Evolutionary conservation across 441 rosid species (phyloP).

Genomic region (Adansonia grandidieri): DNA sequence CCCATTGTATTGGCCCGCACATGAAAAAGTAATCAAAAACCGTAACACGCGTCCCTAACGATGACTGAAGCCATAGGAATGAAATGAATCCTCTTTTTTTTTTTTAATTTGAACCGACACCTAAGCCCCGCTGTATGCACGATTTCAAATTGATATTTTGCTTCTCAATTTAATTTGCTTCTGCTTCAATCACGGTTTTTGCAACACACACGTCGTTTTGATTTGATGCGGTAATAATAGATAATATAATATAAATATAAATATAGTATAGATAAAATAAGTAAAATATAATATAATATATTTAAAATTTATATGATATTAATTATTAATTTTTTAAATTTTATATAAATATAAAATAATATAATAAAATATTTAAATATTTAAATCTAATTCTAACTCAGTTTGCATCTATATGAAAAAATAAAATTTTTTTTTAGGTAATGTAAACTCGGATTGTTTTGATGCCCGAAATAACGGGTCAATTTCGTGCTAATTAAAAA

Average conservation of each 20-base stretch:
- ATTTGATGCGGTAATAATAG: no score
- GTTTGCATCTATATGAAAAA: background rate
- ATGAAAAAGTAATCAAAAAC: background rate
- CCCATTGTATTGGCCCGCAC: background rate
- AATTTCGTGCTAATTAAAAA: background rate
- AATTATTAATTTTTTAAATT: no score
- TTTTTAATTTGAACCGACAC: constrained; percentile 29
- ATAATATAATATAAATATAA: no score
- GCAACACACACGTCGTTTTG: background rate
- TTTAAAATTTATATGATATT: no score
- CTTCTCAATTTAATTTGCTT: background rate
- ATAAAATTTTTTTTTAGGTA: background rate
- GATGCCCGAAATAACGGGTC: background rate
- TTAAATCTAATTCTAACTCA: background rate
- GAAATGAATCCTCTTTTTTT: background rate
- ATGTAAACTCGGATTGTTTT: background rate
- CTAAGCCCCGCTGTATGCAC: background rate
- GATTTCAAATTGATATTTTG: no score
- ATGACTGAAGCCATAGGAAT: background rate
- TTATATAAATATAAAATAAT: no score
- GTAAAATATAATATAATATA: no score
- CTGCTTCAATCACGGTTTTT: background rate
- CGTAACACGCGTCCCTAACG: background rate
- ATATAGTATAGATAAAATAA: no score
- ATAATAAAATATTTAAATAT: no score